phyloP scores from a whole-genome alignment of 768 basidiomycete species.

The Pleurotus cornucopiae region DNA sequence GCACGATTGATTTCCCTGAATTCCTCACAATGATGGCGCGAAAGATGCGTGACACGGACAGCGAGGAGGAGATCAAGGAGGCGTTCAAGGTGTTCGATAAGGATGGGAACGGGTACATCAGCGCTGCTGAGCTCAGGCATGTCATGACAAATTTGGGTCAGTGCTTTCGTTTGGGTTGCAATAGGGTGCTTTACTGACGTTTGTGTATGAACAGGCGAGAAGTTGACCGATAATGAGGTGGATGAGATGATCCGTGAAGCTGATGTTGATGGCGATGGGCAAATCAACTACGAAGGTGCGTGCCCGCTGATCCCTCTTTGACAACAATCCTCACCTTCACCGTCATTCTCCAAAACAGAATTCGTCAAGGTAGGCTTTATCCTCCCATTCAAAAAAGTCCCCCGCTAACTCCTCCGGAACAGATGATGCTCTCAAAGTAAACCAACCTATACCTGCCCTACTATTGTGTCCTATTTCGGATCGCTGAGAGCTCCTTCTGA shows the following conservation, averaged over 20 bases:
- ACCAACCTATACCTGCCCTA: not conserved
- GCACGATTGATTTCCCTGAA: constrained; percentile 82
- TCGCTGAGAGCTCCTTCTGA: not conserved
- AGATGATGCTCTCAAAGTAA: constrained; percentile 32
- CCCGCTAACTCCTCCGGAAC: not conserved
- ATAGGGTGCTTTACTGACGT: not conserved
- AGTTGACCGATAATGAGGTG: constrained; percentile 26
- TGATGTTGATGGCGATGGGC: constrained; percentile 78
- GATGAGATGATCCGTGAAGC: constrained; percentile 42
- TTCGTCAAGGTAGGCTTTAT: constrained; percentile 23
- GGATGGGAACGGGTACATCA: constrained; percentile 19
- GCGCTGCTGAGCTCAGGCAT: constrained; percentile 21
- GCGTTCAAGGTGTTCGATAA: constrained; percentile 74
- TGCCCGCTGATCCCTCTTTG: constrained; percentile 4
- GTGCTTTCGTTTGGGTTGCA: not conserved
- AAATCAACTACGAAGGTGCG: constrained; percentile 70
- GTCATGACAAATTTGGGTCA: constrained; percentile 24
- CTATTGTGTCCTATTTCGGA: not conserved
- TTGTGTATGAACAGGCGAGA: constrained; percentile 20
- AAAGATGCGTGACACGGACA: constrained; percentile 89
- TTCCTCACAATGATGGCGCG: constrained; percentile 83
- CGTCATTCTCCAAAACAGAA: constrained; percentile 15
- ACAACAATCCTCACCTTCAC: not conserved
- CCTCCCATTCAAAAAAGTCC: not conserved
- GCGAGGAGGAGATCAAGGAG: constrained; percentile 92